phyloP scores from a whole-genome alignment of 495 filamentous ascomycete genomes.

The Aspergillus heteromorphus region DNA sequence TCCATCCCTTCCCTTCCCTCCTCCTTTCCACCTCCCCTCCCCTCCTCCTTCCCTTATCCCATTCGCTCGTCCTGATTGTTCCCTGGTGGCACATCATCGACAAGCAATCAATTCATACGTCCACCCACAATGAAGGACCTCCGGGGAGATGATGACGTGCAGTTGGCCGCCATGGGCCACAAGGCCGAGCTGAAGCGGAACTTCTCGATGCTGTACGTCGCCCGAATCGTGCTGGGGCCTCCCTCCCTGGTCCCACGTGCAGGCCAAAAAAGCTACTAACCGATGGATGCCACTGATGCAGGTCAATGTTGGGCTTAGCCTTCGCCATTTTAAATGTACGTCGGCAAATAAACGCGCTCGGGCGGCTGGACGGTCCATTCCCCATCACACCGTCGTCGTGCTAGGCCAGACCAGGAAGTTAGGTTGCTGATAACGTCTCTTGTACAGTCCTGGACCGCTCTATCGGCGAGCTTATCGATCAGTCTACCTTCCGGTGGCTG shows the following conservation, averaged over 20 bases:
- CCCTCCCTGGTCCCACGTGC: neutral
- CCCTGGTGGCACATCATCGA: neutral
- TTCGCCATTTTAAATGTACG: slow-evolving; percentile 51
- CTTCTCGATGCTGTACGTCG: slow-evolving; percentile 41
- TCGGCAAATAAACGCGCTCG: neutral
- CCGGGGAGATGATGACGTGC: slow-evolving; percentile 39
- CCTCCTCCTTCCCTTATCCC: slow-evolving; percentile 3
- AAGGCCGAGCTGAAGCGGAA: slow-evolving; percentile 58
- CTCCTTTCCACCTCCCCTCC: neutral
- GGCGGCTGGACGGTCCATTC: neutral
- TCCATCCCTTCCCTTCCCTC: slow-evolving; percentile 1
- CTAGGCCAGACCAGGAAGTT: neutral
- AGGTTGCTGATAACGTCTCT: slow-evolving; percentile 10
- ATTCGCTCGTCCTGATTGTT: neutral
- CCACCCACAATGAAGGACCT: slow-evolving; percentile 21
- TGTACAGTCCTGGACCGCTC: slow-evolving; percentile 46
- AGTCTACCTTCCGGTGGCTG: slow-evolving; percentile 45
- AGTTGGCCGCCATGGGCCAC: slow-evolving; percentile 60
- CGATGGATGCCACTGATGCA: slow-evolving; percentile 7
- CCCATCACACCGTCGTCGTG: neutral
- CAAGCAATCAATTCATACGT: neutral
- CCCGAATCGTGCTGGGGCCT: neutral
- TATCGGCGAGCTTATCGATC: slow-evolving; percentile 45
- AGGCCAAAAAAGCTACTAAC: slow-evolving; percentile 7
- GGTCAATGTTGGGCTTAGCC: slow-evolving; percentile 49